Base-by-base conservation (phyloP, 306 rosid species). In the Fragaria nilgerrensis region DNA sequence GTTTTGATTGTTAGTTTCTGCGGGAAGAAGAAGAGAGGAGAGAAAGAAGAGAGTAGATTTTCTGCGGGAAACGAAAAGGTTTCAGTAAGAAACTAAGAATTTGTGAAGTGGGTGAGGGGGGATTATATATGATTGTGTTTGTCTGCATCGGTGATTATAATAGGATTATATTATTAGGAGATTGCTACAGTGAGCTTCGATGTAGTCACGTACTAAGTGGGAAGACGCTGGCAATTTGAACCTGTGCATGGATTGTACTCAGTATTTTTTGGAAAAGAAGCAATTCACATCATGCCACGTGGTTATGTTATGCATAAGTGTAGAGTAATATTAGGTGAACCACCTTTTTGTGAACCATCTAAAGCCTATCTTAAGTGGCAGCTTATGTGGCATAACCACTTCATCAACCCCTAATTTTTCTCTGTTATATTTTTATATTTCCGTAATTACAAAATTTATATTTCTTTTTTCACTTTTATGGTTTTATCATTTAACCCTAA, bases 161-260 rank as follows among this genome's bases (percentile, higher is more conserved):
- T 3, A 13, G 32, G 12, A 39, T 63, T 20, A 25, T 20, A 25
- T 9, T 9, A 50, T 9, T 9, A 50, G 27, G 72, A 23, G 17
- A 58, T 5, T 23, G 50, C 22, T 47, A 29, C 19, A 50, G 91
- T 29, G 27, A 80, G 87, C 20, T 92, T 90, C 97, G 22, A 19
- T 9, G 97, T 64, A 83, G 88, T 32, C 88, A 80, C 87, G 32
- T 37, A 37, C 15, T 23, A 68, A 86, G 90, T 87, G 89, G 89
- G 67, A 85, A 87, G 80, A 77, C 75, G 93, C 93, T 90, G 93
- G 78, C 91, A 80, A 56, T 86, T 88, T 77, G 72, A 44, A 87
- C 86, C 75, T 45, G 53, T 47, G 68, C 82, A 73, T 81, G 74
- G 71, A 66, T 86, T 32, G 27, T 20, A 29, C 44, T 39, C 44